phyloP scores from a whole-genome alignment of 345 rosid genomes.

The Heritiera littoralis region DNA sequence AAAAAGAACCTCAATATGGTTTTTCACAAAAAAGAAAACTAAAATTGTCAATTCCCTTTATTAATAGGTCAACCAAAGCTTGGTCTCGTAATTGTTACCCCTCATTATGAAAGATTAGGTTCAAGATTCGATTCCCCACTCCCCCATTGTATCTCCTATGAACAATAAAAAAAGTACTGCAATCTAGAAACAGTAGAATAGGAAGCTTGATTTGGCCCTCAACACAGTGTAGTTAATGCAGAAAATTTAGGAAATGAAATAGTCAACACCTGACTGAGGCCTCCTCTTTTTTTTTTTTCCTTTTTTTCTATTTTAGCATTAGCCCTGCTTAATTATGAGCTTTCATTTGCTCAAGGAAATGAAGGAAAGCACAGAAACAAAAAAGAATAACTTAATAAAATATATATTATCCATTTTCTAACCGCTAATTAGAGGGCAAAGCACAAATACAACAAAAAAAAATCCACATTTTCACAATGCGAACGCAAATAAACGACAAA shows the following conservation, averaged over 20 bases:
- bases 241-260: neutral
- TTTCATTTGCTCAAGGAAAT: neutral
- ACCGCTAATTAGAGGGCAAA: neutral
- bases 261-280: neutral
- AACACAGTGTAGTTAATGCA: neutral
- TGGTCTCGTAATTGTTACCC: too few species aligned
- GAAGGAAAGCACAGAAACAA: neutral
- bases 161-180: neutral
- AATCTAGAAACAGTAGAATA: neutral
- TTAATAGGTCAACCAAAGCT: too few species aligned
- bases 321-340: neutral
- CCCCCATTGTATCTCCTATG: too few species aligned
- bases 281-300: neutral
- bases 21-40: neutral
- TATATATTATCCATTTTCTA: neutral
- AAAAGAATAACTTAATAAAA: neutral
- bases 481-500: neutral
- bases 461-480: neutral
- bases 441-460: neutral
- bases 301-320: neutral
- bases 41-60: neutral
- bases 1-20: neutral
- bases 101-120: too few species aligned
- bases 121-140: too few species aligned
- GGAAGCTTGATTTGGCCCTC: neutral